A percentile compares a stretch with the other conserved stretches of the same genome.
These are phyloP conservation scores for Scheffersomyces segobiensis DNA, from an alignment of 1,139 yeast genomes.

Conservation along the genomic window DNA sequence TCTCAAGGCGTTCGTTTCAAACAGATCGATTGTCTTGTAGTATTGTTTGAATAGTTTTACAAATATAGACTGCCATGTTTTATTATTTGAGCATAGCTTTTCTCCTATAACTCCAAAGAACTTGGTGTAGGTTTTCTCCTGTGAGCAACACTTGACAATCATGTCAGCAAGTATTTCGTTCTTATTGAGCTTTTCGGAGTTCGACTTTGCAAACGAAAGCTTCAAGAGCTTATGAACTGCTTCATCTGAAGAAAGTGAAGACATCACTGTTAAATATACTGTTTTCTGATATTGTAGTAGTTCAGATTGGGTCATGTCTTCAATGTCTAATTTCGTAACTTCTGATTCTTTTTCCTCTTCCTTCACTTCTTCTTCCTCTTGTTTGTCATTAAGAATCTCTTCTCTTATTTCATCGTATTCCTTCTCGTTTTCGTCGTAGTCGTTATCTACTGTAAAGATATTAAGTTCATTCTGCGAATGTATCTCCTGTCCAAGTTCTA, in stretches of 20 bases:
- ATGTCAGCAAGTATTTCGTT: slow-evolving; percentile 61
- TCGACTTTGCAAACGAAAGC: slow-evolving; percentile 39
- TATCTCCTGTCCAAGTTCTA: slow-evolving; percentile 55
- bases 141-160: slow-evolving; percentile 80
- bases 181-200: slow-evolving; percentile 31
- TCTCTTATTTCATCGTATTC: slow-evolving; percentile 24
- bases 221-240: slow-evolving; percentile 82
- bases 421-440: slow-evolving; percentile 53
- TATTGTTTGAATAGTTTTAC: slow-evolving; percentile 53
- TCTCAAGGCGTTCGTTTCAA: slow-evolving; percentile 71
- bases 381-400: slow-evolving; percentile 21
- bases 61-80: slow-evolving; percentile 62
- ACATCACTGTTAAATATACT: slow-evolving; percentile 81
- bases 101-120: slow-evolving; percentile 81
- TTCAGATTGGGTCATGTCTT: slow-evolving; percentile 72
- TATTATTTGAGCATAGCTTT: slow-evolving; percentile 50
- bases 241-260: slow-evolving; percentile 93
- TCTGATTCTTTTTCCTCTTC: slow-evolving; percentile 9
- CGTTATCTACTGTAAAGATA: slow-evolving; percentile 51
- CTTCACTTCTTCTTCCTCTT: slow-evolving; percentile 7
- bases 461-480: slow-evolving; percentile 51
- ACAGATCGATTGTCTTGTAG: slow-evolving; percentile 61
- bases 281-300: slow-evolving; percentile 65
- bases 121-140: slow-evolving; percentile 85
- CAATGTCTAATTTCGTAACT: slow-evolving; percentile 22